phyloP scores from a whole-genome alignment of 306 rosid species.

The Abrus pulchellus region DNA sequence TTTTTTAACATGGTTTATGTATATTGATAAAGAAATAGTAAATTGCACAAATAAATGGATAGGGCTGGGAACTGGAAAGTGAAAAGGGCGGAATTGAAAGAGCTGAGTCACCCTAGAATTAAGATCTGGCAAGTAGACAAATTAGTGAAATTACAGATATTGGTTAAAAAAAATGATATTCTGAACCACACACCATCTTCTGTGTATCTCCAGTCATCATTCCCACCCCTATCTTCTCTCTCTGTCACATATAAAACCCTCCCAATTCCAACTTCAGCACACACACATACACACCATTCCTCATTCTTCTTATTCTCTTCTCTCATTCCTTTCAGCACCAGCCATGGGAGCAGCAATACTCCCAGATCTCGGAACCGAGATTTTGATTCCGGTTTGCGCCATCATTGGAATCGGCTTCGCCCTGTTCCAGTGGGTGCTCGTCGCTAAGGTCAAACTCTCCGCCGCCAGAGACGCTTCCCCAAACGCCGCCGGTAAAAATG shows the following conservation, averaged over 20 bases:
- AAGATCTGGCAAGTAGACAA: slow-evolving; percentile 34
- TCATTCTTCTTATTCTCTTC: neutral
- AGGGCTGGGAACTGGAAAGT: neutral
- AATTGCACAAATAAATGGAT: no score
- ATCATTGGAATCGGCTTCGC: slow-evolving; percentile 80
- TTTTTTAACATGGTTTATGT: no score
- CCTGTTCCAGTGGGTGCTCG: slow-evolving; percentile 77
- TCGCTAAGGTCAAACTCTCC: slow-evolving; percentile 77
- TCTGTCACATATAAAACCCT: slow-evolving; percentile 47
- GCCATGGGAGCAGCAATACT: slow-evolving; percentile 76
- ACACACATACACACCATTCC: neutral
- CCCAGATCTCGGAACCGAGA: slow-evolving; percentile 87
- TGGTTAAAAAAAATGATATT: slow-evolving; percentile 4
- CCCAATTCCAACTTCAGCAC: neutral
- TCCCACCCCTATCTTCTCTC: slow-evolving; percentile 42
- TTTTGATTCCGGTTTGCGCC: slow-evolving; percentile 84
- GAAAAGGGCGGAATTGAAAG: neutral
- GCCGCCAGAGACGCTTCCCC: slow-evolving; percentile 52
- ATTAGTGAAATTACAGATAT: slow-evolving; percentile 35
- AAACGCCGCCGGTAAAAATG: slow-evolving; percentile 66
- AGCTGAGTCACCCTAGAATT: slow-evolving; percentile 9
- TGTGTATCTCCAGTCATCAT: slow-evolving; percentile 43
- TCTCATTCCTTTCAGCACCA: neutral
- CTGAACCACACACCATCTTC: slow-evolving; percentile 46
- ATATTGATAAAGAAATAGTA: no score